A percentile compares a stretch with the other conserved stretches of the same genome.
Conservation (phyloP, 148 eudicot species). For the Arctostaphylos glauca region DNA sequence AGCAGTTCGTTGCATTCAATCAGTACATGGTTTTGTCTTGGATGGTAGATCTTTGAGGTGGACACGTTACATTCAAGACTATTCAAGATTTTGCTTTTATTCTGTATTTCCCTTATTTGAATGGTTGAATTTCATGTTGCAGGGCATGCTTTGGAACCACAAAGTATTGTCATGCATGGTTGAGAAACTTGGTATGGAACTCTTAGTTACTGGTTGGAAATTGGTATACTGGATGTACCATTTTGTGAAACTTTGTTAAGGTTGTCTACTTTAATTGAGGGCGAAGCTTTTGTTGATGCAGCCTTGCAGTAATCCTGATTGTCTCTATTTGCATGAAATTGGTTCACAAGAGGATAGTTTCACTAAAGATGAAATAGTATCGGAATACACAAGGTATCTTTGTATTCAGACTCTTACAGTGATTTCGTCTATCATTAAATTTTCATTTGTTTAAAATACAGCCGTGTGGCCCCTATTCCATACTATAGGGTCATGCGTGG, state of each 20-base stretch:
- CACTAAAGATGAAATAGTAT: slow-evolving; percentile 80
- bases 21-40: slow-evolving; percentile 85
- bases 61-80: slow-evolving; percentile 16
- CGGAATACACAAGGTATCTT: slow-evolving; percentile 79
- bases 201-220: slow-evolving; percentile 6
- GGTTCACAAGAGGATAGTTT: slow-evolving; percentile 94
- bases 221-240: not conserved
- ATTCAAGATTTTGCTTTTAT: not conserved
- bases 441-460: not conserved
- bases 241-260: not conserved
- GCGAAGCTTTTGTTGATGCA: slow-evolving; percentile 31
- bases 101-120: slow-evolving; percentile 16
- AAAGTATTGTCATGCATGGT: slow-evolving; percentile 98
- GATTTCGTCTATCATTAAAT: not conserved
- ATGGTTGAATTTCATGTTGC: slow-evolving; percentile 19
- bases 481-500: not conserved
- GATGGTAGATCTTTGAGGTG: slow-evolving; percentile 79
- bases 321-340: slow-evolving; percentile 93
- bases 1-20: slow-evolving; percentile 93
- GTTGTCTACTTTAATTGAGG: not conserved
- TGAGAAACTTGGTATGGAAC: slow-evolving; percentile 80
- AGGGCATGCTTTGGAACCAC: slow-evolving; percentile 99
- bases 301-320: slow-evolving; percentile 95
- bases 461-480: not conserved
- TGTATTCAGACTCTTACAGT: not conserved